Percentiles rank a stretch among this genome's conserved stretches.
phyloP scores from a whole-genome alignment of 2,329 filamentous ascomycete genomes.

The Proliferodiscus dingleyae region DNA sequence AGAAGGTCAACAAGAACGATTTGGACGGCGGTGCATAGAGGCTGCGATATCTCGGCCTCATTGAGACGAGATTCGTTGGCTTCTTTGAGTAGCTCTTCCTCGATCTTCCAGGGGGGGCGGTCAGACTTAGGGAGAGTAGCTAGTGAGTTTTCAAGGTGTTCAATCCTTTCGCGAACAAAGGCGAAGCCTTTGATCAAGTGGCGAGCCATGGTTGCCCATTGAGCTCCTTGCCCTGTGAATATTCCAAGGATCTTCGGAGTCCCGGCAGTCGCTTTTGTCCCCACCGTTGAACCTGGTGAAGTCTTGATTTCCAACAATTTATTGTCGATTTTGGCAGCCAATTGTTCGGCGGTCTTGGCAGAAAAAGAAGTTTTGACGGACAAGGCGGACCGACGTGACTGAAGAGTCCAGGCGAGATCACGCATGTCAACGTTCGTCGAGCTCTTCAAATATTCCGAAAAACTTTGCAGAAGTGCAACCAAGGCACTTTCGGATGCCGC shows the following conservation, averaged over 20 bases:
- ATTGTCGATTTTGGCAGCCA: too few relatives aligned
- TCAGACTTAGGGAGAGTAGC: too few relatives aligned
- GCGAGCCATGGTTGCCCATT: too few relatives aligned
- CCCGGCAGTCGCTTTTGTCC: too few relatives aligned
- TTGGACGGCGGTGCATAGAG: slow-evolving; percentile 44
- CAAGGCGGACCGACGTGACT: not conserved
- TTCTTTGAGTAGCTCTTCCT: slow-evolving; percentile 22
- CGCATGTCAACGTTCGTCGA: not conserved
- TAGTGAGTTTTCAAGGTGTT: slow-evolving; percentile 32
- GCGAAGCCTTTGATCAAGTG: too few relatives aligned
- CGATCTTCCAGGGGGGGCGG: too few relatives aligned
- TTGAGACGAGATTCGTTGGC: slow-evolving; percentile 17
- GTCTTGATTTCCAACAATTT: too few relatives aligned
- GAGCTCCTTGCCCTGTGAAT: too few relatives aligned
- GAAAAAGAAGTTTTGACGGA: too few relatives aligned
- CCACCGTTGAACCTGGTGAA: too few relatives aligned
- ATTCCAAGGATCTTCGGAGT: too few relatives aligned
- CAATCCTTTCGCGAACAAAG: slow-evolving; percentile 2
- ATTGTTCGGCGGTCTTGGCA: too few relatives aligned
- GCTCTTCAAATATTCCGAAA: not conserved
- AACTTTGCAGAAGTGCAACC: not conserved
- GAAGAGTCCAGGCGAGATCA: slow-evolving; percentile 28
- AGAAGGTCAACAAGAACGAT: slow-evolving; percentile 41
- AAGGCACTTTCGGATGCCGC: slow-evolving; percentile 8
- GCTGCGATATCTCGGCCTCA: slow-evolving; percentile 32